Conservation (phyloP, 2,329 filamentous ascomycete species). For the Botrytis galanthina region DNA sequence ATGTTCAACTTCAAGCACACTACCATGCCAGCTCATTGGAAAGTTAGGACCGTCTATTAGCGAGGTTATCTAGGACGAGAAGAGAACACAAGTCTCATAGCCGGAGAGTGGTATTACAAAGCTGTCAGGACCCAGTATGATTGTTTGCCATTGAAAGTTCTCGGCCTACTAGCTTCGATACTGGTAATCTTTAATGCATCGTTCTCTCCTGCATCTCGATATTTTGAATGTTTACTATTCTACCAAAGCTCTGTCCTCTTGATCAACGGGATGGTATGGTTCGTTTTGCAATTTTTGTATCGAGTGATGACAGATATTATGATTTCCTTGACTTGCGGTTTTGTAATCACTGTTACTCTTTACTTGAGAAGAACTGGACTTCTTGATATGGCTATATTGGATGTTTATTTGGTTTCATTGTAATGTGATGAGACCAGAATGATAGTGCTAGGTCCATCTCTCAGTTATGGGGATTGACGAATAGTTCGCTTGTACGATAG, state of each 20-base stretch:
- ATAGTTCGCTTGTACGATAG: neutral
- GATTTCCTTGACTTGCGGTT: neutral
- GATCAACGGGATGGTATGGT: neutral
- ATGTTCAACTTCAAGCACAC: neutral
- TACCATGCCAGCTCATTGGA: neutral
- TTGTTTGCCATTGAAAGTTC: neutral
- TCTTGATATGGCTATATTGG: no score
- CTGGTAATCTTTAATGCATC: neutral
- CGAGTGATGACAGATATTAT: neutral
- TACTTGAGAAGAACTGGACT: neutral
- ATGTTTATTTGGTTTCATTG: neutral
- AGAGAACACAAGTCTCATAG: neutral
- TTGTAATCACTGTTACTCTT: fast-evolving
- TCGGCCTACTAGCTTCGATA: neutral
- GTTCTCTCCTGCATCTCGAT: fast-evolving
- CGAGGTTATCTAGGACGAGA: neutral
- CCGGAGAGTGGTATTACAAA: neutral
- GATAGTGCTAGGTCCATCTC: no score
- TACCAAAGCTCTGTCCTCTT: neutral
- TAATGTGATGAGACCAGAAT: neutral
- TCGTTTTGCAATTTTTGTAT: neutral
- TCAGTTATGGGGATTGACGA: no score
- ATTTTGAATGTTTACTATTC: neutral
- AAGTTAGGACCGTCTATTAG: neutral
- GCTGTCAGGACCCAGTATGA: neutral